These are phyloP conservation scores for Mollisiaceae sp. DNA, from an alignment of 2,329 filamentous ascomycete genomes.

Conservation along the genomic window DNA sequence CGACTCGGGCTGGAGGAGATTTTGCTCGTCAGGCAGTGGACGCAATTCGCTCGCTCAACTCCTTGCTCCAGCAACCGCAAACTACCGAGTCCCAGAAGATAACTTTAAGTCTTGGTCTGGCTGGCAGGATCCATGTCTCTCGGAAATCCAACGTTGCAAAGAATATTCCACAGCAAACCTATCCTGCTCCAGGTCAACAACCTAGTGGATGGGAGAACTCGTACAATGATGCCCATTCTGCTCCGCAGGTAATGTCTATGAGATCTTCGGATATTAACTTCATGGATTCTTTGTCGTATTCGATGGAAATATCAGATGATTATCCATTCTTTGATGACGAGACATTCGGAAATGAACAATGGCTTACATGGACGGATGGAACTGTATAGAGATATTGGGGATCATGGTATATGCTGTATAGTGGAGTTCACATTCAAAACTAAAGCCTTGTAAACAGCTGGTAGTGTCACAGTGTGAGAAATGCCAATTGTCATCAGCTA, in stretches of 20 bases:
- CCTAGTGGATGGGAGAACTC: constrained; percentile 1
- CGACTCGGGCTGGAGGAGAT: constrained; percentile 11
- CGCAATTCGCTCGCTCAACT: constrained; percentile 9
- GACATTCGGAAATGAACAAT: constrained; percentile 10
- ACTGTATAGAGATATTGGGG: background rate
- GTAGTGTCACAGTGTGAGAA: background rate
- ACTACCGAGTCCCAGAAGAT: constrained; percentile 15
- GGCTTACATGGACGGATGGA: constrained; percentile 14
- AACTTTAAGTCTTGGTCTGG: constrained; percentile 17
- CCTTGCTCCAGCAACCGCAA: constrained; percentile 14
- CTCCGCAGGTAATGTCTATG: background rate
- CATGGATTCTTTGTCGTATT: constrained; percentile 22
- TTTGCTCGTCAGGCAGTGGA: constrained; percentile 18
- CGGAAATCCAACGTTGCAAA: constrained; percentile 7
- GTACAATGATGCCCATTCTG: background rate
- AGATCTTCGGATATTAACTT: constrained; percentile 11
- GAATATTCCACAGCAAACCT: background rate
- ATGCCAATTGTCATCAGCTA: background rate
- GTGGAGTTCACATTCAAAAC: background rate
- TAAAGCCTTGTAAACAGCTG: background rate
- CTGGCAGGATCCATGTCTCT: constrained; percentile 20
- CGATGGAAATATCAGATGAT: constrained; percentile 18
- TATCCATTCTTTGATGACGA: constrained; percentile 16
- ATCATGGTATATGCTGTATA: background rate
- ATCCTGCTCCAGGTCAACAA: constrained; percentile 2